Percentiles rank a stretch among this genome's conserved stretches.
Evolutionary conservation across 2,329 filamentous ascomycete genomes (phyloP).

Genomic region (Fusarium sp.): DNA sequence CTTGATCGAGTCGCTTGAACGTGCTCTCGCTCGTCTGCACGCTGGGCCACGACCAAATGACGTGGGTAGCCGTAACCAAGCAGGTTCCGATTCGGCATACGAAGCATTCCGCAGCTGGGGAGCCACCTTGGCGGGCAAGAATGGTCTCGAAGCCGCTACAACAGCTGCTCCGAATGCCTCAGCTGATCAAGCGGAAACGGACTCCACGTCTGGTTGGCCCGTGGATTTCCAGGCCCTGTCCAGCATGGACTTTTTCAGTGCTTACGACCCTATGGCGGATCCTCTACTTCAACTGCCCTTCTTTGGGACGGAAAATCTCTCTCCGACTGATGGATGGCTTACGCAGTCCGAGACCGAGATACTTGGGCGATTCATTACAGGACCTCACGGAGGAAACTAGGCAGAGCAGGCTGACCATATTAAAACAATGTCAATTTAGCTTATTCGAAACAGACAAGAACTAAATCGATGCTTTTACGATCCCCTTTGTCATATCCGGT

Average conservation of each 20-base stretch:
- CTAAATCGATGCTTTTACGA: background rate
- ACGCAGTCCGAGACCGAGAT: background rate
- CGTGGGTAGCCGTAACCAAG: background rate
- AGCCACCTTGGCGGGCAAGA: background rate
- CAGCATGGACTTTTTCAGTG: slow-evolving; percentile 3
- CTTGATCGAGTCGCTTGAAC: slow-evolving; percentile 5
- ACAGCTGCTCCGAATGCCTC: background rate
- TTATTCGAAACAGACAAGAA: background rate
- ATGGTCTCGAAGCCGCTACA: background rate
- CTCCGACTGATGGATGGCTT: background rate
- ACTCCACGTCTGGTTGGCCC: background rate
- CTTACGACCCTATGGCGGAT: background rate
- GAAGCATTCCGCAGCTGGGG: slow-evolving; percentile 1
- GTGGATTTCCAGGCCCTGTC: background rate
- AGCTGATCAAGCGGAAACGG: background rate
- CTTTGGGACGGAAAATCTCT: background rate
- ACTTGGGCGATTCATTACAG: background rate
- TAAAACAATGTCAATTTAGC: background rate
- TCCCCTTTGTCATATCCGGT: background rate
- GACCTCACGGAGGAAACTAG: background rate
- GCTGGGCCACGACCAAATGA: background rate
- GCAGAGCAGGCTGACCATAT: background rate
- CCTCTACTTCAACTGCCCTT: background rate
- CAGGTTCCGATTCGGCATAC: background rate
- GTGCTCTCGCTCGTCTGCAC: background rate